Percentiles rank a stretch among this genome's conserved stretches.
Conservation (phyloP, 2,329 filamentous ascomycete genomes). For the Fusarium anguioides region DNA sequence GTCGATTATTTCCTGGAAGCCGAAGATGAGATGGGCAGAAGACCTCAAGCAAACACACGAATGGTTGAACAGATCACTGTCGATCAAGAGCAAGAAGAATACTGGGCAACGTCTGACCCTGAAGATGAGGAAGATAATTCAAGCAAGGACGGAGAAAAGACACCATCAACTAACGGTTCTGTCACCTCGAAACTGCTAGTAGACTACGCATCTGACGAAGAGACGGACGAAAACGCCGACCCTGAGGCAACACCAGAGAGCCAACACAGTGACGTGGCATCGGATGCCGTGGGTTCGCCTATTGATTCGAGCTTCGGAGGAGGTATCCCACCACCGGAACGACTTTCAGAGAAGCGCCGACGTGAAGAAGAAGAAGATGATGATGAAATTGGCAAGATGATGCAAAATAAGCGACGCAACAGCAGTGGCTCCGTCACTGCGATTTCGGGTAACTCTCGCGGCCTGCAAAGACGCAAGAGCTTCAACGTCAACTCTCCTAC, state of each 20-base stretch:
- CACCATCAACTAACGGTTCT: conserved; percentile 67
- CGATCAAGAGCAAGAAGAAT: conserved; percentile 89
- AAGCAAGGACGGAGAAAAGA: conserved; percentile 50
- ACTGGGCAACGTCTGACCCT: conserved; percentile 91
- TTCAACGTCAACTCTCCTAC: conserved; percentile 56
- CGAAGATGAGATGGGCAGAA: conserved; percentile 66
- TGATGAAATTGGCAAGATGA: conserved; percentile 87
- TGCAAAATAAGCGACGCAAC: conserved; percentile 71
- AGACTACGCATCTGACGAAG: conserved; percentile 92
- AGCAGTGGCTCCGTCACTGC: conserved; percentile 63
- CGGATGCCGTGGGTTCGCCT: conserved; percentile 50
- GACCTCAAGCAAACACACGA: conserved; percentile 61
- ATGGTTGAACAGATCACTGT: conserved; percentile 77
- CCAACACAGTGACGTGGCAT: conserved; percentile 48
- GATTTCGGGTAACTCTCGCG: conserved; percentile 50
- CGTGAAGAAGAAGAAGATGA: conserved; percentile 92
- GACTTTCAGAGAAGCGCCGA: conserved; percentile 87
- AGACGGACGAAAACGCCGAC: conserved; percentile 69
- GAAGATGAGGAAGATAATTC: conserved; percentile 74
- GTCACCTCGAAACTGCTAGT: conserved; percentile 79
- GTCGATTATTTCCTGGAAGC: conserved; percentile 80
- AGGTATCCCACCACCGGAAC: conserved; percentile 73
- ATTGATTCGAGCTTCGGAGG: conserved; percentile 36
- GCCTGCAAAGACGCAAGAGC: conserved; percentile 52
- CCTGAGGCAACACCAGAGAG: conserved; percentile 55